Base-by-base conservation (phyloP, 2,329 filamentous ascomycete species). In the Clonostachys solani region DNA sequence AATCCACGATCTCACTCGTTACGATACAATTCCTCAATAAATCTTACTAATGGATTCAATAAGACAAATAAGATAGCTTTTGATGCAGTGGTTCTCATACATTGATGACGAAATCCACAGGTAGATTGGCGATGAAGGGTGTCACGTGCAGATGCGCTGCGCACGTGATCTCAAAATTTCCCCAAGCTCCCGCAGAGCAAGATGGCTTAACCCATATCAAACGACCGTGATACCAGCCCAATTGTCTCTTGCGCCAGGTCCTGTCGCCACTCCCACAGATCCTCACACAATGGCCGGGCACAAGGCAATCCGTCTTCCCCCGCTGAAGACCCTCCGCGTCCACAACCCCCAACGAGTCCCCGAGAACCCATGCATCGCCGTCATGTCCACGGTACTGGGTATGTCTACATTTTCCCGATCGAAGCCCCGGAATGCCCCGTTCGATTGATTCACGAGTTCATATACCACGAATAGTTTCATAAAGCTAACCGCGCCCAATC, bases 361-460 rank as follows among this genome's bases (percentile, higher is more conserved):
- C 45, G 65, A 73, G 50, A 78, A 78, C 54, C 77, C 78, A 6
- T 83, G 80, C 58, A 61, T 81, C 44, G 60, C 65, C 42, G 67
- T 80, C 63, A 83, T 83, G 80, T 74, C 75, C 18, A 74, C 73
- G 15, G 78, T 83, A 16, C 70, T 83, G 35, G 70, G 77, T 81
- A 68, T 43, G 68, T 65, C 47, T 40, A 29, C 23, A 29, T 4
- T 9, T 5, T 18, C 12, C 42, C 13, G 23, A 29, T 29, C 23
- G 23, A 29, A 29, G 23, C 23, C 23, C 23, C 23, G 23, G 23
- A 29, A 29, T 29, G 23, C 9, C 9, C 9, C 9, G 10, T 29
- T 29, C 23, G 23, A 29, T 29, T 29, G 3, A 29, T 29, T 10
- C 23, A 10, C 8, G 23, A 4, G 23, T 29, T 3, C 8, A 10